Conservation (phyloP, 441 rosid species). For the Macaranga tanarius region DNA sequence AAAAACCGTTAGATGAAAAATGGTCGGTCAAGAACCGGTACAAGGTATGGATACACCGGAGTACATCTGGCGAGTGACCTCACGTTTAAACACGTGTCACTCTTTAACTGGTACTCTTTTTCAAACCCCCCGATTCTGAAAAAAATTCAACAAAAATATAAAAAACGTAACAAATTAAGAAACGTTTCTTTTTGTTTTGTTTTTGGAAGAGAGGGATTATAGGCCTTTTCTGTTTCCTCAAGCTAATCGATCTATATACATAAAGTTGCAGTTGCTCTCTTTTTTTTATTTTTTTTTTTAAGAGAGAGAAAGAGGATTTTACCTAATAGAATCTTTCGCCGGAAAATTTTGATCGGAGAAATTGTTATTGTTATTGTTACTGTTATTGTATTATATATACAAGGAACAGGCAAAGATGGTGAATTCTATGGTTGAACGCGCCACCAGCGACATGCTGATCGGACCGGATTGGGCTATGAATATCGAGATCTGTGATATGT, state of each 20-base stretch:
- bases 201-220: constrained; percentile 2
- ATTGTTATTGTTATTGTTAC: no score
- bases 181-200: background rate
- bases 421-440: constrained; percentile 95
- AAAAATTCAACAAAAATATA: constrained; percentile 16
- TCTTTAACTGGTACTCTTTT: constrained; percentile 14
- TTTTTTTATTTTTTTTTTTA: no score
- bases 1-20: constrained; percentile 34
- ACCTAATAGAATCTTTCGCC: constrained; percentile 12
- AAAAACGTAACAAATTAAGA: background rate
- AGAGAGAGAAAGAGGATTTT: constrained; percentile 1
- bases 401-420: constrained; percentile 58
- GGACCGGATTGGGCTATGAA: constrained; percentile 99
- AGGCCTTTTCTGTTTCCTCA: constrained; percentile 17
- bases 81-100: constrained; percentile 28
- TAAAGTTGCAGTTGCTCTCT: constrained; percentile 7
- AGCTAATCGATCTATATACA: constrained; percentile 30
- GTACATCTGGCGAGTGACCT: background rate
- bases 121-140: background rate
- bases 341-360: constrained; percentile 23
- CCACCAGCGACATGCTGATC: constrained; percentile 96
- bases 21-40: constrained; percentile 38
- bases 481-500: constrained; percentile 99
- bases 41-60: constrained; percentile 15
- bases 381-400: no score